Conservation (phyloP, 225 moss, liverwort and hornwort species). For the Physcomitrellopsis africana region DNA sequence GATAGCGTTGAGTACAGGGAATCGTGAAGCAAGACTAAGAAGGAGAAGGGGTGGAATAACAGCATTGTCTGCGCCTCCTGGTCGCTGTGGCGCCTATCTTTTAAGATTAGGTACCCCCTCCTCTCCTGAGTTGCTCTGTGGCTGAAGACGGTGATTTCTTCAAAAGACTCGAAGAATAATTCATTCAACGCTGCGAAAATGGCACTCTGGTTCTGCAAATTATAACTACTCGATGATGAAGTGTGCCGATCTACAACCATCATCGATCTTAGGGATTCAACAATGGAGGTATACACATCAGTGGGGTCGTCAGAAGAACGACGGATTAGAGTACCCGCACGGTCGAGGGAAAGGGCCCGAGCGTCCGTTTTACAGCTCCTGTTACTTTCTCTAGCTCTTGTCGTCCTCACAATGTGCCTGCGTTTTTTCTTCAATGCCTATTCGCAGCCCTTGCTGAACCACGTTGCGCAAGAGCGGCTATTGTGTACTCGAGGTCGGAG, state of each 20-base stretch:
- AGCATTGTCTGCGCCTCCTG: neutral
- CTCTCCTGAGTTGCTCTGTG: neutral
- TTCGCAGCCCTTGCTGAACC: constrained; percentile 27
- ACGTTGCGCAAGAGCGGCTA: constrained; percentile 31
- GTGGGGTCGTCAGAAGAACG: constrained; percentile 37
- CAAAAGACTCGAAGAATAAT: neutral
- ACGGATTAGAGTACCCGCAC: constrained; percentile 25
- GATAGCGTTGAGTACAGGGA: neutral
- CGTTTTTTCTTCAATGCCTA: constrained; percentile 28
- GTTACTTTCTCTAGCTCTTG: constrained; percentile 25
- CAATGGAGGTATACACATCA: constrained; percentile 33
- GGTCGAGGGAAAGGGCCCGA: constrained; percentile 32
- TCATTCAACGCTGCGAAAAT: neutral
- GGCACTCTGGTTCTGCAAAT: neutral
- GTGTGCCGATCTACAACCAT: neutral
- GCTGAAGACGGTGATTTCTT: neutral
- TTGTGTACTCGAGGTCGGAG: constrained; percentile 37
- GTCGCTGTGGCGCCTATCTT: neutral
- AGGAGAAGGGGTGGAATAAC: neutral
- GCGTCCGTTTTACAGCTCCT: constrained; percentile 32
- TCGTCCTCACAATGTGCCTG: constrained; percentile 30
- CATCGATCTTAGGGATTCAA: neutral
- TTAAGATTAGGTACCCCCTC: neutral
- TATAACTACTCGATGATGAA: neutral
- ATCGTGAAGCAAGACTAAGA: neutral